A percentile compares a stretch with the other conserved stretches of the same genome.
These are phyloP conservation scores for Lepiota venenata DNA, from an alignment of 768 basidiomycete genomes.

Conservation along the genomic window DNA sequence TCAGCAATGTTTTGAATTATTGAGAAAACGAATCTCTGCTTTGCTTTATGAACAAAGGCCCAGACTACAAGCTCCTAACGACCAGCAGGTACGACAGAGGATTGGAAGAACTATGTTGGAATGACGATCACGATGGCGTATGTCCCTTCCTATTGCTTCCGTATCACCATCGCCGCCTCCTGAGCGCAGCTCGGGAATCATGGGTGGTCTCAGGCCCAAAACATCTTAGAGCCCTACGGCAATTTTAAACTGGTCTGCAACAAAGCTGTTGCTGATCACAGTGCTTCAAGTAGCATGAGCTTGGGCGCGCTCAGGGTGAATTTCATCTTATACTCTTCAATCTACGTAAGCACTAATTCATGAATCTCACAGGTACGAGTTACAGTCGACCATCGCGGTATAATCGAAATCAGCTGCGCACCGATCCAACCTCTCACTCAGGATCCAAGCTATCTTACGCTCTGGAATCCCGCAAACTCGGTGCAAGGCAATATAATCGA, in stretches of 20 bases:
- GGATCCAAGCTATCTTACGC: constrained; percentile 38
- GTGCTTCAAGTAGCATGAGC: constrained; percentile 14
- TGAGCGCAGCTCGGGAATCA: constrained; percentile 46
- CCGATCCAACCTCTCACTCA: constrained; percentile 22
- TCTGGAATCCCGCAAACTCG: constrained; percentile 29
- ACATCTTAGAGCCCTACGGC: constrained; percentile 31
- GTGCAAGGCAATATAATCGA: constrained; percentile 26
- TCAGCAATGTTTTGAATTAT: background rate
- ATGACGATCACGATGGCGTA: constrained; percentile 47
- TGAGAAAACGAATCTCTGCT: background rate
- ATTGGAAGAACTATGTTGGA: constrained; percentile 50
- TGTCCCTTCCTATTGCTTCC: constrained; percentile 60
- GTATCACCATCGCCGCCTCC: constrained; percentile 60
- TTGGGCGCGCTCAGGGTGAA: constrained; percentile 30
- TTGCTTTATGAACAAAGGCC: background rate
- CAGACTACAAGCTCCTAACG: constrained; percentile 39
- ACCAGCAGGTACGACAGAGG: constrained; percentile 58
- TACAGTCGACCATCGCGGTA: constrained; percentile 31
- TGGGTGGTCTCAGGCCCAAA: constrained; percentile 39
- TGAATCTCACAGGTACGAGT: constrained; percentile 47
- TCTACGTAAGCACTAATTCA: background rate
- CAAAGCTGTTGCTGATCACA: constrained; percentile 33
- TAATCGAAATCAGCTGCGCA: constrained; percentile 12
- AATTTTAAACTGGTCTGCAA: constrained; percentile 43
- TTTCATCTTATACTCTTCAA: constrained; percentile 6